Base-by-base conservation (phyloP, 169 alveolate species). In the Cryptosporidium sp. region DNA sequence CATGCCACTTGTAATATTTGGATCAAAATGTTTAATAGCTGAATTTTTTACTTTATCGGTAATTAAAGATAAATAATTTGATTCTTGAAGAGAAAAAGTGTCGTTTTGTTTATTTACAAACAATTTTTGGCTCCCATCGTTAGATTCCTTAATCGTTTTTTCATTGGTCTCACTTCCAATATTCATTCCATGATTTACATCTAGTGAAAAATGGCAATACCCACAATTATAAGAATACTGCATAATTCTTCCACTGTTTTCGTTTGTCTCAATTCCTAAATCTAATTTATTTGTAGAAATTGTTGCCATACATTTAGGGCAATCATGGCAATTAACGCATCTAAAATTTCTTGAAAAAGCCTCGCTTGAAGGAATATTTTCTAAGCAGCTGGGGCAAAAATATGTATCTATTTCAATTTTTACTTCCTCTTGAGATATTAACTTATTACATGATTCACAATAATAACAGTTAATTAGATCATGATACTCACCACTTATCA, bases 361-460 rank as follows among this genome's bases (percentile, higher is more conserved):
- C 62, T 93, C 96, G 23, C 86, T 65, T 12, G 92, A 61, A 31
- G 94, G 94, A 70, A 91, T 84, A 50, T 86, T 91, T 73, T 93
- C 95, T 67, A 93, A 48, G 43, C 95, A 93, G 31, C 69, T 29
- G 29, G 94, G 92, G 58, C 96, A 93, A 68, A 86, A 93, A 67
- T 92, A 93, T 23, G 93, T 84, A 41, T 93, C 96, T 50, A 93
- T 75, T 85, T 93, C 96, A 58, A 92, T 87, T 45, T 55, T 84
- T 26, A 71, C 69, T 31, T 55, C 86, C 18, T 52, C 71, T 43
- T 51, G 68, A 70, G 71, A 52, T 41, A 80, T 67, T 26, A 80
- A 9, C 37, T 58, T 41, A 45, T 80, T 62, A n/a, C 89, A 80
- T 26, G 89, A 80, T 48, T 80, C 89, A n/a, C 89, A 80, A 67